A percentile compares a stretch with the other conserved stretches of the same genome.
Conservation (phyloP, 2,329 filamentous ascomycete species). For the Microdochium trichocladiopsis region DNA sequence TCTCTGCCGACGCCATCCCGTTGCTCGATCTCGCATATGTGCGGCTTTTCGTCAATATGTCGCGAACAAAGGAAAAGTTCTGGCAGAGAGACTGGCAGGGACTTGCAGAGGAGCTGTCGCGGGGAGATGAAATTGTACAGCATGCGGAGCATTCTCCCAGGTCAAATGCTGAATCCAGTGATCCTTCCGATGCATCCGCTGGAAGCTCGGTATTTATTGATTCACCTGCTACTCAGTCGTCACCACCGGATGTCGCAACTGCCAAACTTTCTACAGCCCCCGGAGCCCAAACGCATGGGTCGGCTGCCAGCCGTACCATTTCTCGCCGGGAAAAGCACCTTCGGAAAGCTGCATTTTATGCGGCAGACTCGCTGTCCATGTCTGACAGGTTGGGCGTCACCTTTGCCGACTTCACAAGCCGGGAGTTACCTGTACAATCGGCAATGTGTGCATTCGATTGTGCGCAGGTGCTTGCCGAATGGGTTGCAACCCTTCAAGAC, state of each 20-base stretch:
- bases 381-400: slow-evolving; percentile 80
- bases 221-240: slow-evolving; percentile 43
- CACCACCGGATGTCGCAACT: slow-evolving; percentile 37
- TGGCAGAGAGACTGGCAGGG: slow-evolving; percentile 92
- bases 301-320: slow-evolving; percentile 34
- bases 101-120: slow-evolving; percentile 80
- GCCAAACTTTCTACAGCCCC: slow-evolving; percentile 24
- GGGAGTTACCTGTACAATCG: slow-evolving; percentile 82
- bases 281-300: slow-evolving; percentile 15
- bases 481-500: slow-evolving; percentile 88
- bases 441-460: slow-evolving; percentile 93
- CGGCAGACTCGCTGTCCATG: slow-evolving; percentile 84
- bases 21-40: slow-evolving; percentile 89
- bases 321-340: slow-evolving; percentile 80
- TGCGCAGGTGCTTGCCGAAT: slow-evolving; percentile 88
- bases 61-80: slow-evolving; percentile 83
- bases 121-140: slow-evolving; percentile 67
- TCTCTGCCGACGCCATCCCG: slow-evolving; percentile 87
- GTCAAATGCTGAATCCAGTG: slow-evolving; percentile 37
- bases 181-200: slow-evolving; percentile 39
- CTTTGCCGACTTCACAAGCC: slow-evolving; percentile 75
- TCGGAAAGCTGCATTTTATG: slow-evolving; percentile 91
- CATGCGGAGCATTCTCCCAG: slow-evolving; percentile 59
- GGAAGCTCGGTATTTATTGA: slow-evolving; percentile 40
- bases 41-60: slow-evolving; percentile 87